These are phyloP conservation scores for Discostella stelligeroides DNA, from an alignment of 108 stramenopile genomes.

Conservation along the genomic window DNA sequence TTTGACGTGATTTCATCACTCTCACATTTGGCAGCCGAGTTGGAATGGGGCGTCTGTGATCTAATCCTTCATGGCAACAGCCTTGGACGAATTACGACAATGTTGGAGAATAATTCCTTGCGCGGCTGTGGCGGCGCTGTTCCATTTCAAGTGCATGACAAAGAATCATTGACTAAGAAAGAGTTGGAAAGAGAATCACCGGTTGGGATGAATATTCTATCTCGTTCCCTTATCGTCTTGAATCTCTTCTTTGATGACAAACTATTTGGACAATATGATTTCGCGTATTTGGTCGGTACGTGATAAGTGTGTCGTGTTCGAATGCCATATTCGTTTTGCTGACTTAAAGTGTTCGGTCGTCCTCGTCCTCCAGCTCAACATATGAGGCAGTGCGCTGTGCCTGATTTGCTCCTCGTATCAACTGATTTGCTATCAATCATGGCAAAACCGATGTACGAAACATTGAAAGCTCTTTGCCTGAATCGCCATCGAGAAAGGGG, in stretches of 20 bases:
- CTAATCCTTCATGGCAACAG: constrained; percentile 57
- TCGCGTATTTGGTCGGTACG: constrained; percentile 54
- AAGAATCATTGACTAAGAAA: constrained; percentile 2
- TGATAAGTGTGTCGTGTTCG: not conserved
- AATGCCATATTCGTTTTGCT: constrained; percentile 1
- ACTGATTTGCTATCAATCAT: constrained; percentile 63
- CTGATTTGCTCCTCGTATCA: constrained; percentile 36
- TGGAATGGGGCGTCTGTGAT: constrained; percentile 72
- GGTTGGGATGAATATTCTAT: constrained; percentile 64
- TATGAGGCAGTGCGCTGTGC: constrained; percentile 63
- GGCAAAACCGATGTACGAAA: constrained; percentile 81
- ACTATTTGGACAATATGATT: constrained; percentile 67
- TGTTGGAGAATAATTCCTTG: constrained; percentile 54
- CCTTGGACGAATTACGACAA: constrained; percentile 58
- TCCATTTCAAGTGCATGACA: not conserved
- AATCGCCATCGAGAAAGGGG: constrained; percentile 78
- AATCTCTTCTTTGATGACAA: constrained; percentile 86
- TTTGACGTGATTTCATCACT: constrained; percentile 48
- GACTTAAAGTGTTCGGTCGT: constrained; percentile 7
- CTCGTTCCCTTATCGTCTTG: constrained; percentile 71
- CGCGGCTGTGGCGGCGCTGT: constrained; percentile 27
- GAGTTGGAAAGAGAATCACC: constrained; percentile 11
- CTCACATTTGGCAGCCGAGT: constrained; percentile 47
- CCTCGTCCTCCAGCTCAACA: constrained; percentile 25
- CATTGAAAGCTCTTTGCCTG: constrained; percentile 65